A percentile compares a stretch with the other conserved stretches of the same genome.
Evolutionary conservation across 176 grass and related monocot genomes (phyloP).

Genomic region (Eremochloa ophiuroides): DNA sequence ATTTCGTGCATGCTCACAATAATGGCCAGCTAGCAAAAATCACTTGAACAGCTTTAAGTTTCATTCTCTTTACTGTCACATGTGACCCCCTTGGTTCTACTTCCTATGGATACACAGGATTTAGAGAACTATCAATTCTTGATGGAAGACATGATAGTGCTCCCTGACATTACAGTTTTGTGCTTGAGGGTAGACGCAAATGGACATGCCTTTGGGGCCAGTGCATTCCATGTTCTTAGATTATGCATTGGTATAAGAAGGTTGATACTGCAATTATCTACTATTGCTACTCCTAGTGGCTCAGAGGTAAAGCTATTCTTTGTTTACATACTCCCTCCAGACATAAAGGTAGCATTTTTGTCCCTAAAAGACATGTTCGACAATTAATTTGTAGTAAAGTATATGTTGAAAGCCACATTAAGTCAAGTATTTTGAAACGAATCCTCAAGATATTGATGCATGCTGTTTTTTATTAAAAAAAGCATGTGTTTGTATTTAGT

Average conservation of each 20-base stretch:
- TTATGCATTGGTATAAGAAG: not conserved
- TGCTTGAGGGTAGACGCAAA: too few species aligned
- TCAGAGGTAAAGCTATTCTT: not conserved
- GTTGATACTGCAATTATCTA: not conserved
- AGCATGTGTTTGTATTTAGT: not conserved
- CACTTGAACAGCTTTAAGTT: not conserved
- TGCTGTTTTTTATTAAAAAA: not conserved
- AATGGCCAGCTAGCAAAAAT: not conserved
- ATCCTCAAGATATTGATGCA: too few species aligned
- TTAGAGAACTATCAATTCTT: not conserved
- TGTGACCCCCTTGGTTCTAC: not conserved
- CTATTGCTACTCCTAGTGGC: not conserved
- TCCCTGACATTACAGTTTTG: not conserved
- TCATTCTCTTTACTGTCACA: not conserved
- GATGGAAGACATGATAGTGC: constrained; percentile 19
- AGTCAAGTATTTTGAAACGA: too few species aligned
- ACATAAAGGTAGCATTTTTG: not conserved
- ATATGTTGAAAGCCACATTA: not conserved
- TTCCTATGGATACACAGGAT: not conserved
- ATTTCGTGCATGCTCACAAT: not conserved
- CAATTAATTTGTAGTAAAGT: not conserved
- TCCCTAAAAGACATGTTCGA: not conserved
- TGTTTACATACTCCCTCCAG: not conserved
- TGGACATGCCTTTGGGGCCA: not conserved
- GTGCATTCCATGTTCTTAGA: not conserved